Evolutionary conservation across 768 basidiomycete genomes (phyloP).

Genomic region (Amanita fuliginea): DNA sequence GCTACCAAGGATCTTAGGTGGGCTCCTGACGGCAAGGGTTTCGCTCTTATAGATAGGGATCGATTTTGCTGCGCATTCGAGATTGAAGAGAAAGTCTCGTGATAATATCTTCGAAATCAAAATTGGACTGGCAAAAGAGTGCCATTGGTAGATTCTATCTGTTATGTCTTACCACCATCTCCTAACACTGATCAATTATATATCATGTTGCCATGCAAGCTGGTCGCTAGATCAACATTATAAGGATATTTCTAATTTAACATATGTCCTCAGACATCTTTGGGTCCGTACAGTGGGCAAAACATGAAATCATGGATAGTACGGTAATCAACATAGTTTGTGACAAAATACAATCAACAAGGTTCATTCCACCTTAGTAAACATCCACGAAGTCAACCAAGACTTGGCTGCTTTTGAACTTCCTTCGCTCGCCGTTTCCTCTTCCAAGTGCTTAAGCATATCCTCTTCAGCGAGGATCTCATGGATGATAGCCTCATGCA

Average conservation of each 20-base stretch:
- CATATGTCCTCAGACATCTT: too few species aligned
- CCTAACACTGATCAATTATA: too few species aligned
- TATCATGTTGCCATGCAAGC: too few species aligned
- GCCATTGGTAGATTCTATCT: too few species aligned
- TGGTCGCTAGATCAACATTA: too few species aligned
- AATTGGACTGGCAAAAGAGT: not conserved
- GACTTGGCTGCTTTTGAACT: conserved; percentile 35
- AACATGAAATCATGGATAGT: too few species aligned
- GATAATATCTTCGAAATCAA: not conserved
- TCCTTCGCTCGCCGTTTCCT: conserved; percentile 41
- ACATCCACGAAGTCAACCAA: conserved; percentile 63
- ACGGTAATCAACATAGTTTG: not conserved
- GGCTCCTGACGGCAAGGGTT: conserved; percentile 80
- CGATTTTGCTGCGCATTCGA: conserved; percentile 84
- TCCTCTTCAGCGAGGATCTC: conserved; percentile 67
- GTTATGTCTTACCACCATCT: too few species aligned
- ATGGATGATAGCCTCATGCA: conserved; percentile 51
- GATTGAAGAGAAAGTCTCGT: conserved; percentile 22
- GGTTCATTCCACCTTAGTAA: conserved; percentile 26
- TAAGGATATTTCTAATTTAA: too few species aligned
- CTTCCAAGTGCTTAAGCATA: conserved; percentile 37
- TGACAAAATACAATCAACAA: conserved; percentile 1
- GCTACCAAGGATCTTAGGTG: conserved; percentile 60
- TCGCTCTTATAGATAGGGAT: conserved; percentile 65
- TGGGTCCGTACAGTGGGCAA: too few species aligned